Evolutionary conservation across 371 early-diverging fungal species (phyloP).

Genomic region (Circinella umbellata): DNA sequence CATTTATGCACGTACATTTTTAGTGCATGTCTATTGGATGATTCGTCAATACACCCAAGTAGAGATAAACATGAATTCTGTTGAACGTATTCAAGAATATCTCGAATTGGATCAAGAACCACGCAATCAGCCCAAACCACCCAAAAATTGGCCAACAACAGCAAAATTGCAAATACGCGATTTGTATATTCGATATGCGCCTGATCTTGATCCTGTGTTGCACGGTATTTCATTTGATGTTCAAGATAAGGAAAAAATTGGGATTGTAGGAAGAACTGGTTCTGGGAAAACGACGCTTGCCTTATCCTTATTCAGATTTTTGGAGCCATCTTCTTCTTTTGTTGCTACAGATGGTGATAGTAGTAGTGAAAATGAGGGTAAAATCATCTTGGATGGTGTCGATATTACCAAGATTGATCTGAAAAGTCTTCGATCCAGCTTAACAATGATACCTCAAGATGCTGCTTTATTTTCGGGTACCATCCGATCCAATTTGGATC

Average conservation of each 20-base stretch:
- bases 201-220: constrained; percentile 71
- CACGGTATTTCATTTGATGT: constrained; percentile 68
- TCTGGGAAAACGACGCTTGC: constrained; percentile 84
- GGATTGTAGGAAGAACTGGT: constrained; percentile 79
- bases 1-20: constrained; percentile 76
- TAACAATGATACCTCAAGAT: constrained; percentile 87
- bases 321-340: constrained; percentile 59
- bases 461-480: constrained; percentile 86
- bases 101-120: constrained; percentile 70
- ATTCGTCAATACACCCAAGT: constrained; percentile 70
- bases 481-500: constrained; percentile 72
- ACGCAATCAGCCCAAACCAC: constrained; percentile 38
- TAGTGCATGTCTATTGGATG: constrained; percentile 50
- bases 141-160: neutral
- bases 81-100: constrained; percentile 89
- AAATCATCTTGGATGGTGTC: constrained; percentile 78
- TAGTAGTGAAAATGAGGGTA: constrained; percentile 67
- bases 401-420: constrained; percentile 77
- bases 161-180: constrained; percentile 34
- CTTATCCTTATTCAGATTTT: constrained; percentile 77
- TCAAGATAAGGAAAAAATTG: constrained; percentile 73
- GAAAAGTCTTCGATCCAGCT: constrained; percentile 68
- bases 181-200: constrained; percentile 68
- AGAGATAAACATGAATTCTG: constrained; percentile 82
- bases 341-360: too few relatives aligned